Evolutionary conservation across 2,329 filamentous ascomycete species (phyloP).

Genomic region (Alternaria burnsii): DNA sequence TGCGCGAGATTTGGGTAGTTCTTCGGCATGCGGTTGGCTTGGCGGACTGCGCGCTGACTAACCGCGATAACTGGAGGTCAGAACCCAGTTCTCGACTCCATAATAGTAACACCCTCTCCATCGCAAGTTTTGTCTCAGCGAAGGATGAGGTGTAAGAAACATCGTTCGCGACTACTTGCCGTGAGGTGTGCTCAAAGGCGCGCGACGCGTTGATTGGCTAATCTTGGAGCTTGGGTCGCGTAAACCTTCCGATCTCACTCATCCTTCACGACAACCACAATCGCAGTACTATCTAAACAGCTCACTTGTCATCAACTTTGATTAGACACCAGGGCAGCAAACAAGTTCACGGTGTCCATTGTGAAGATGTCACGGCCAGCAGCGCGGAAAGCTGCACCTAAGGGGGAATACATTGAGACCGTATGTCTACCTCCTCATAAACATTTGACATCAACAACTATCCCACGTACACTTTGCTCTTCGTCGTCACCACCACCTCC

Average conservation of each 20-base stretch:
- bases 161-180: slow-evolving; percentile 5
- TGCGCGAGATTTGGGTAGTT: not conserved
- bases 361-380: slow-evolving; percentile 53
- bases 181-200: not conserved
- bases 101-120: no score
- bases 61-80: not conserved
- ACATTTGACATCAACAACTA: not conserved
- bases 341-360: not conserved
- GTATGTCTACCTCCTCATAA: slow-evolving; percentile 61
- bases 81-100: not conserved
- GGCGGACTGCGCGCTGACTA: not conserved
- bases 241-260: slow-evolving; percentile 7
- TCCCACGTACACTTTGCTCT: not conserved
- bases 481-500: not conserved
- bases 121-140: not conserved
- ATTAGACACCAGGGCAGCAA: not conserved
- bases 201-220: slow-evolving; percentile 10
- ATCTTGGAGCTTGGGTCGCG: slow-evolving; percentile 4
- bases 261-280: not conserved
- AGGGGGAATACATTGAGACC: slow-evolving; percentile 97
- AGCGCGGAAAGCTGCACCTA: slow-evolving; percentile 67
- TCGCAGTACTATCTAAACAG: not conserved
- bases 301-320: not conserved
- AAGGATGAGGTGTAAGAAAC: not conserved
- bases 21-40: not conserved